A percentile compares a stretch with the other conserved stretches of the same genome.
phyloP scores from a whole-genome alignment of 1,139 yeast species.

The Lizanozyma gosingica region DNA sequence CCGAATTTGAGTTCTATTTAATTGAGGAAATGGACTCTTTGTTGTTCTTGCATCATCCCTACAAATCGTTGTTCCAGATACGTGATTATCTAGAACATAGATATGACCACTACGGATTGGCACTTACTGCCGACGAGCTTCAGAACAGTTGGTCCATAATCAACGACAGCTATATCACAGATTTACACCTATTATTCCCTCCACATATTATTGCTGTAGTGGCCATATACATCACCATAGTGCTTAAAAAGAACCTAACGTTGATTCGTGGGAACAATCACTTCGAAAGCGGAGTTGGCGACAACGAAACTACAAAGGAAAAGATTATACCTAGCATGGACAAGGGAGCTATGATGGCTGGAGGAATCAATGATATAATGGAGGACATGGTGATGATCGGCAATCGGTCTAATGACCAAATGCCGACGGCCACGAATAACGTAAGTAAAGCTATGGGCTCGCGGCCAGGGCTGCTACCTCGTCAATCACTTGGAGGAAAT shows the following conservation, averaged over 20 bases:
- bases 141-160: conserved; percentile 86
- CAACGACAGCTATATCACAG: conserved; percentile 86
- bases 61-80: conserved; percentile 62
- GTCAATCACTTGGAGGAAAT: too few relatives aligned
- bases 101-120: conserved; percentile 19
- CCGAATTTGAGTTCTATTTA: conserved; percentile 90
- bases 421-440: neutral
- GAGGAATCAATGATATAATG: neutral
- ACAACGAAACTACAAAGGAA: conserved; percentile 3
- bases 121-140: conserved; percentile 56
- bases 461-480: too few relatives aligned
- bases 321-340: conserved; percentile 2
- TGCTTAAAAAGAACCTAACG: conserved; percentile 37
- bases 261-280: neutral
- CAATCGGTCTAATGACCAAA: conserved; percentile 1
- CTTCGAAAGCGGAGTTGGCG: conserved; percentile 8
- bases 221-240: conserved; percentile 66
- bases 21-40: conserved; percentile 84
- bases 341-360: conserved; percentile 1
- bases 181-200: conserved; percentile 70
- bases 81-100: conserved; percentile 27
- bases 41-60: conserved; percentile 83
- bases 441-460: neutral
- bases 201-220: conserved; percentile 89
- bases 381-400: conserved; percentile 1